These are phyloP conservation scores for Cryptosporidium ryanae DNA, from an alignment of 169 alveolate genomes.

Conservation along the genomic window DNA sequence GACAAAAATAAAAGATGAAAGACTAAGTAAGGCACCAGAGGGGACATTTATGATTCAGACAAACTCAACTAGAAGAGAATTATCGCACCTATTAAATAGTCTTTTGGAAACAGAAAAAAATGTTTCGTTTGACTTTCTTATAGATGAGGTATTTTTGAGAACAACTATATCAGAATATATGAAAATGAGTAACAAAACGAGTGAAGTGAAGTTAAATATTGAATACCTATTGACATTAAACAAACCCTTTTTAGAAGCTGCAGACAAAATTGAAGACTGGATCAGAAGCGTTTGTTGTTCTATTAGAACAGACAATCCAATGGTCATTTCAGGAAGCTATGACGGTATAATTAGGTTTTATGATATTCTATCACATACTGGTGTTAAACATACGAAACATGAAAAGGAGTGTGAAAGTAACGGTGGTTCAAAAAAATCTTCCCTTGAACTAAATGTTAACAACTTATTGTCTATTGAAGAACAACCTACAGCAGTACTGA, in stretches of 20 bases:
- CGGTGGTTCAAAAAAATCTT: conserved; percentile 2
- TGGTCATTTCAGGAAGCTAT: conserved; percentile 21
- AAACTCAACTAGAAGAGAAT: conserved; percentile 23
- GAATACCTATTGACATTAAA: conserved; percentile 26
- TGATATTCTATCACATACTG: background rate
- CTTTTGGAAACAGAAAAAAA: conserved; percentile 18
- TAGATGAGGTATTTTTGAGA: conserved; percentile 52
- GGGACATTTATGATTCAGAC: conserved; percentile 49
- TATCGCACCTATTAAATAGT: conserved; percentile 31
- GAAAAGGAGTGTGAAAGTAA: conserved; percentile 1
- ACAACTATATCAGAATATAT: conserved; percentile 28
- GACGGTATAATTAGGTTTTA: conserved; percentile 61
- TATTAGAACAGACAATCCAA: conserved; percentile 49
- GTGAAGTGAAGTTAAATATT: conserved; percentile 39
- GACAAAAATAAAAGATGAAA: conserved; percentile 51
- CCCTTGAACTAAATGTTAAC: conserved; percentile 31
- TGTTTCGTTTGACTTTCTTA: conserved; percentile 29
- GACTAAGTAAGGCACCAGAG: conserved; percentile 7
- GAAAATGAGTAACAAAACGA: conserved; percentile 29
- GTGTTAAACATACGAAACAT: background rate
- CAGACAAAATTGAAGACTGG: conserved; percentile 58
- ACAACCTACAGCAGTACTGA: conserved; percentile 25
- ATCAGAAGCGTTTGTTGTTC: conserved; percentile 24
- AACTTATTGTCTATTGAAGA: conserved; percentile 3
- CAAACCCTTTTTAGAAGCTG: conserved; percentile 11